Evolutionary conservation across 306 rosid genomes (phyloP), one percentile per base, ranked within the genome.

Genomic region (Ormosia semicastrata): DNA sequence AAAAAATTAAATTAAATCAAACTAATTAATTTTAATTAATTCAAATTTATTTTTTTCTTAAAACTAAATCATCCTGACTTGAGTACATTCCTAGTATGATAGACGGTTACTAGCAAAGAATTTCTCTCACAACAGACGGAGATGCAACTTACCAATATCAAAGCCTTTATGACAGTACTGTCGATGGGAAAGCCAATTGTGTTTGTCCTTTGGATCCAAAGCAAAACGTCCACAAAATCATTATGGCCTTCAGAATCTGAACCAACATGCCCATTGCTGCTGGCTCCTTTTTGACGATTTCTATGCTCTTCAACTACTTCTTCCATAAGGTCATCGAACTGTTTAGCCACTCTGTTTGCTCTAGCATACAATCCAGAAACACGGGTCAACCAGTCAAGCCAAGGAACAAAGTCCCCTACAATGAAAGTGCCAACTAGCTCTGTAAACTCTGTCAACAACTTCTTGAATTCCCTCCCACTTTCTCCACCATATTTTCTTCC

Each of bases 201-300:
- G 17, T 78, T 17, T 24, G 84, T 58, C 72, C 41, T 83, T 7
- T 75, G 86, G 59, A 85, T 32, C n/a, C 33, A 39, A 58, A 85
- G 91, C 66, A 89, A 17, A 32, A 89, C 80, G 17, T 90, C 87
- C 60, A 88, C 89, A 24, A 83, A 79, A 34, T 90, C 88, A 58
- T 77, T 40, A 0, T 37, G 77, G 1, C 66, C 83, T 11, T 79
- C 75, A 40, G 41, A 10, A 13, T 43, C 77, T 2, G 50, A 2
- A 33, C 56, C 6, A 2, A 7, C 73, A 24, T 15, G 72, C 33
- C 24, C 52, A 37, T 65, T 65, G 32, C 40, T 8, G 32, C 40
- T 8, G 6, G 4, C 57, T 60, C 8, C 49, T 39, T 53, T 44
- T 33, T 43, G 7, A 32, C 62, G 15, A 59, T 64, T 18, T 7